Base-by-base conservation (phyloP, 2,329 filamentous ascomycete genomes). In the Exophiala oligosperma region DNA sequence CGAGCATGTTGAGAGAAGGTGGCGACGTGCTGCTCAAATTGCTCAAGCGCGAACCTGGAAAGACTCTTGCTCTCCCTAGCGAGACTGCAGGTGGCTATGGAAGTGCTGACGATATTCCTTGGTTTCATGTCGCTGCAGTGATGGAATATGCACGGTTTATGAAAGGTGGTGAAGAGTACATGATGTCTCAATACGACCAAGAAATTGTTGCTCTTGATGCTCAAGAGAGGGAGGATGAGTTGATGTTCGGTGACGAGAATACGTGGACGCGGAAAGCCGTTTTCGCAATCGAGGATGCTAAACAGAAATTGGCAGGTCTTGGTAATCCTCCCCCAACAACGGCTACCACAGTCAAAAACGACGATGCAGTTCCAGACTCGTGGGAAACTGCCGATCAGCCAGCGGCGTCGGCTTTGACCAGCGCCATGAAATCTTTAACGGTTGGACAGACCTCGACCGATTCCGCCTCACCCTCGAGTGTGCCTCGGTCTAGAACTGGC, bases 61-160 rank as follows among this genome's bases (percentile, higher is more conserved):
- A 89, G 66, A 97, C 91, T 1, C 79, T 97, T 59, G 93, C 93
- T 2, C 80, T 99, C 64, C 94, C 94, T 9, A 84, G 89, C 64
- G 93, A 97, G 71, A 87, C 88, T 3, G 85, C 85, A 2, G 89
- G 94, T 64, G 81, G 84, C 2, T 78, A 91, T 28, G 82, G 82
- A 29, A 81, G 84, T 21, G 84, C 84, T 7, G 86, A 93, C 51
- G 89, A 92, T 68, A 85, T 97, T 37, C 94, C 94, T 0, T 99
- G 94, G 94, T 91, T 95, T 72, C 92, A 94, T 74, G 91, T 91
- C 4, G 92, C 91, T 8, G 95, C 96, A 68, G 92, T 96, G 37
- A 83, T 95, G 70, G 94, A 99, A 71, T 99, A 97, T 73, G 91
- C 92, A 14, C 86, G 92, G 40, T 88, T 97, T 55, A 96, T 99